Conservation (phyloP, 179 eudicot species). For the Actinidia chinensis region DNA sequence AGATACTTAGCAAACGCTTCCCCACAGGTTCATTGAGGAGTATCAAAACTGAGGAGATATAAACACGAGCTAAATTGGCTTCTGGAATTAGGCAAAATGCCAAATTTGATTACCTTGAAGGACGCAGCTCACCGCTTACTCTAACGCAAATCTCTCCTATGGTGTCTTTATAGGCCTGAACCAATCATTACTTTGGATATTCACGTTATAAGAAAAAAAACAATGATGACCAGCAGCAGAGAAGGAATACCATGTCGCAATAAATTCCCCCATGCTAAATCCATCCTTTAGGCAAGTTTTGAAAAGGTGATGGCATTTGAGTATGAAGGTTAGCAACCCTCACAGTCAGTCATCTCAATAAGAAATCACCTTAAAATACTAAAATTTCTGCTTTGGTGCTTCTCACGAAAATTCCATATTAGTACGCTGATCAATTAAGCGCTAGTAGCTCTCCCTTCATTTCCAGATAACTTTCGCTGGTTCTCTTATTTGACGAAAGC, state of each 20-base stretch:
- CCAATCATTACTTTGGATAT: constrained; percentile 10
- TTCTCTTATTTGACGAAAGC: constrained; percentile 95
- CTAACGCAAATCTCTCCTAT: constrained; percentile 94
- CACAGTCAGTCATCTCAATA: constrained; percentile 82
- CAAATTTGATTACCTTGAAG: constrained; percentile 97
- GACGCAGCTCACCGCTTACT: constrained; percentile 96
- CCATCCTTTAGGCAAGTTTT: constrained; percentile 98
- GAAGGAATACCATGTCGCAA: constrained; percentile 77
- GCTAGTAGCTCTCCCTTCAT: constrained; percentile 92
- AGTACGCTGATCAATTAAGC: constrained; percentile 88
- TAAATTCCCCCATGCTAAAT: constrained; percentile 99
- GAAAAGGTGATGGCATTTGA: constrained; percentile 84
- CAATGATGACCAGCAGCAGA: constrained; percentile 9
- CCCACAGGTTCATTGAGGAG: constrained; percentile 93
- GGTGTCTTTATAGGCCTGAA: constrained; percentile 87
- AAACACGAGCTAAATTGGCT: constrained; percentile 97
- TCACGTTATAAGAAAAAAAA: not conserved
- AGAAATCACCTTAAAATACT: constrained; percentile 86
- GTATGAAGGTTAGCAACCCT: constrained; percentile 91
- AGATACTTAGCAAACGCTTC: constrained; percentile 88
- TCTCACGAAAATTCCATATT: constrained; percentile 91
- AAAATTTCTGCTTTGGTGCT: constrained; percentile 95
- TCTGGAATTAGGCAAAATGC: constrained; percentile 87
- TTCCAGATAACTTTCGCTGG: constrained; percentile 97
- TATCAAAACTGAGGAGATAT: constrained; percentile 96